phyloP scores from a whole-genome alignment of 2,329 filamentous ascomycete genomes.

The Xylaria arbuscula region DNA sequence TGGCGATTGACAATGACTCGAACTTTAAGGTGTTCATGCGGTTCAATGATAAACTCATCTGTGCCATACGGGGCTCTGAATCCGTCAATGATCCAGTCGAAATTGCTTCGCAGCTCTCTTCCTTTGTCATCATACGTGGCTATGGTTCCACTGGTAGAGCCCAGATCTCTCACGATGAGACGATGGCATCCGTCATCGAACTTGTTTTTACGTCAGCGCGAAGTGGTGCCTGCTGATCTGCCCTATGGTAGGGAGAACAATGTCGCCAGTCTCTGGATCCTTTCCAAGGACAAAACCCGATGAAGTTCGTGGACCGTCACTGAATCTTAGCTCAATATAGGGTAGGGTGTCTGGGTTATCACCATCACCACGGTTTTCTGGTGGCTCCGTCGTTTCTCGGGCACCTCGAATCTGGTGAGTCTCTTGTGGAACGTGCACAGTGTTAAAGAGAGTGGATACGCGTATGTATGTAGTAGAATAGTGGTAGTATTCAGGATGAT shows the following conservation, averaged over 20 bases:
- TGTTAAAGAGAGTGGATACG: too few species aligned
- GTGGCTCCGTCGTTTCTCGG: slow-evolving; percentile 17
- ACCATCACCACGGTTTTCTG: neutral
- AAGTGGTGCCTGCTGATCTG: slow-evolving; percentile 16
- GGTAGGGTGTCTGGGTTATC: too few species aligned
- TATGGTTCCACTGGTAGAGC: slow-evolving; percentile 4
- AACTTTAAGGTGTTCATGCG: neutral
- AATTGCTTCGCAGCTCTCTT: neutral
- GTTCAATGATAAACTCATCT: neutral
- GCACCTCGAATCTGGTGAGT: neutral
- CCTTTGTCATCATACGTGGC: neutral
- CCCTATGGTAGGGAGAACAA: too few species aligned
- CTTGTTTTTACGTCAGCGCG: slow-evolving; percentile 13
- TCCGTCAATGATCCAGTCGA: slow-evolving; percentile 16
- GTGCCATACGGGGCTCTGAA: neutral
- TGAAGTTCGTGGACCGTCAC: neutral
- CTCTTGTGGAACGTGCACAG: too few species aligned
- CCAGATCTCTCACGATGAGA: slow-evolving; percentile 17
- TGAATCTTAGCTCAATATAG: slow-evolving; percentile 18
- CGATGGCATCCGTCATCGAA: slow-evolving; percentile 4
- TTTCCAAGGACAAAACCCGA: slow-evolving; percentile 10
- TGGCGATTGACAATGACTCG: neutral
- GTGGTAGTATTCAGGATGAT: too few species aligned
- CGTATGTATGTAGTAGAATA: too few species aligned
- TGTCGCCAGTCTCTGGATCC: too few species aligned